These are phyloP conservation scores for Edaphochlamys debaryana DNA, from an alignment of 139 green algal genomes.

Conservation along the genomic window DNA sequence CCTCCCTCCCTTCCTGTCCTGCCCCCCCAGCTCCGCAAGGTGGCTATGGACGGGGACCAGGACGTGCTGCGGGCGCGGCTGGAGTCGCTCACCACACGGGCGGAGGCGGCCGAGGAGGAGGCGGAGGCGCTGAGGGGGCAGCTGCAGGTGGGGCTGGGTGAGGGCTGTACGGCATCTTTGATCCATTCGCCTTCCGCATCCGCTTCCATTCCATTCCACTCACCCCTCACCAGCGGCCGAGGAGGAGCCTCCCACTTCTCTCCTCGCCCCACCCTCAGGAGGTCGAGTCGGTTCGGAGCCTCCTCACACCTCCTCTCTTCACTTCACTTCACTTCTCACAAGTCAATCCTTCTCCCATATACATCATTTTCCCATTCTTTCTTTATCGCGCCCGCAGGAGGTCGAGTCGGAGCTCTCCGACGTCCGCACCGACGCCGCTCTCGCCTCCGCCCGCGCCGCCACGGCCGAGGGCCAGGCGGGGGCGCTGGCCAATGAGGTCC, in stretches of 20 bases:
- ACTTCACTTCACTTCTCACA: too few species aligned
- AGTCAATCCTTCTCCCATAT: too few species aligned
- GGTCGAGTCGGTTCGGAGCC: too few species aligned
- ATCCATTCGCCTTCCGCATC: too few species aligned
- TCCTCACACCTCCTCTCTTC: too few species aligned
- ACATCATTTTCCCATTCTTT: neutral
- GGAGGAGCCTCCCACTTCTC: too few species aligned
- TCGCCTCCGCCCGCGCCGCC: neutral
- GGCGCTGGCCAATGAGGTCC: slow-evolving; percentile 9
- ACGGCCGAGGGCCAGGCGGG: neutral
- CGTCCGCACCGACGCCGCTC: neutral
- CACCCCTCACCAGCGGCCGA: too few species aligned
- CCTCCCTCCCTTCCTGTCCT: neutral
- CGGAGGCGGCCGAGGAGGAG: neutral
- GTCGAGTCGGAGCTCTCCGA: slow-evolving; percentile 24
- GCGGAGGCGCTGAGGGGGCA: neutral
- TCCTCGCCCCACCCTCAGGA: too few species aligned
- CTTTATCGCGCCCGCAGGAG: slow-evolving; percentile 2
- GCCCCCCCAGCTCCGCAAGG: neutral
- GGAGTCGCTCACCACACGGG: neutral
- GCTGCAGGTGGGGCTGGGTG: neutral
- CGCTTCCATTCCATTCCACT: too few species aligned
- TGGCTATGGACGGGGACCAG: neutral
- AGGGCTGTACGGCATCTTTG: neutral
- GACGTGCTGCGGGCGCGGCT: neutral